Evolutionary conservation across 192 early-diverging fungal genomes (phyloP), one percentile per base, ranked within the genome.

Genomic region (Pilaira anomala): DNA sequence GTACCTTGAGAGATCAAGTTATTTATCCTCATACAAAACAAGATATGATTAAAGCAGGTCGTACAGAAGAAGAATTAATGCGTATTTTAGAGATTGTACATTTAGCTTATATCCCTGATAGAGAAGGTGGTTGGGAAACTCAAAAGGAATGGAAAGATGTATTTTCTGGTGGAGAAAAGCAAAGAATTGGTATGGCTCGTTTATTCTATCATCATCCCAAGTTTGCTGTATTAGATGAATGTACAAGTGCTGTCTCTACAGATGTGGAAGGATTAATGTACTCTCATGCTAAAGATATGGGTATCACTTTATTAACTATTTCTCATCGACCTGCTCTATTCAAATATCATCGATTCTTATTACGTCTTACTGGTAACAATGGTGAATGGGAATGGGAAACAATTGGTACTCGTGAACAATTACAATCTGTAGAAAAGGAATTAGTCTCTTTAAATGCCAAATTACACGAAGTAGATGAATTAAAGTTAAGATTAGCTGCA

Each of bases 151-250:
- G 94, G 94, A 89, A 90, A 61, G 91, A 95, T 68, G 95, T 93
- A 40, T 85, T 99, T 33, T 92, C 94, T 42, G 97, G 96, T 39
- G 97, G 97, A 62, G 96, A 99, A 72, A 94, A 92, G 68, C 92
- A 94, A 74, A 86, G 92, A 25, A 88, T 99, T 60, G 92, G 91
- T 33, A 92, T 98, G 91, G 95, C 95, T 4, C 79, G 97, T 18
- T 80, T 99, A 66, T 97, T 97, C 72, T 99, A 97, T 78, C 97
- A 99, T 78, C 81, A 84, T 45, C 97, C 97, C 16, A 85, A 84
- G 63, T 99, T 86, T 78, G 97, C 95, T 28, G 93, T 99, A 69
- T 80, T 98, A 74, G 95, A 98, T 77, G 97, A 99, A 83, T 94
- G 91, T 74, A 85, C 83, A 2, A 81, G 79, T 50, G 87, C 96